Conservation (phyloP, 2,329 filamentous ascomycete species). For the Pseudogymnoascus sp. region DNA sequence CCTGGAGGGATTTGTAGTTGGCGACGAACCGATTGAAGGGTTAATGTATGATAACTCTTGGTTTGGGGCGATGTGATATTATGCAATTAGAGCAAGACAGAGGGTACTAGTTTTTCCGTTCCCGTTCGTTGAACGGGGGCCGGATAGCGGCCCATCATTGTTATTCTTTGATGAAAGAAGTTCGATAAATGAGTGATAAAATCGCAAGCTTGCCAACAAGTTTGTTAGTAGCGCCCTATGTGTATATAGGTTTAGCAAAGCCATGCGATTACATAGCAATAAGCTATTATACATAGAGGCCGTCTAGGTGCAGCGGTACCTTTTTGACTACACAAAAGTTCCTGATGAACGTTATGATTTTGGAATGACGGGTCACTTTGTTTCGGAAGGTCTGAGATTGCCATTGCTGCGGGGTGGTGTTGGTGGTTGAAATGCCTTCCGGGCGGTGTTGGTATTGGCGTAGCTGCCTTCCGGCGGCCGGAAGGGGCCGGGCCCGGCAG, state of each 20-base stretch:
- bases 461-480: background rate
- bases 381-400: background rate
- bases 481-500: background rate
- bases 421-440: background rate
- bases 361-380: background rate
- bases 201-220: background rate
- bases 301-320: background rate
- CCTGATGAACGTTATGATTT: background rate
- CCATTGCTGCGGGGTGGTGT: background rate
- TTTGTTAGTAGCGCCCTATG: background rate
- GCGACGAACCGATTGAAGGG: background rate
- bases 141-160: background rate
- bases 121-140: background rate
- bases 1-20: background rate
- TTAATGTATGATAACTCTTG: background rate
- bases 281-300: background rate
- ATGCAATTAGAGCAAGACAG: background rate
- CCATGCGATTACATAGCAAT: background rate
- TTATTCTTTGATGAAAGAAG: background rate
- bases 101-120: background rate
- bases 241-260: background rate
- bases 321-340: background rate
- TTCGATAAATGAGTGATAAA: background rate
- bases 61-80: background rate
- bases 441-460: background rate